Conservation (phyloP, 331 rosid species). For the Malus hybrid region DNA sequence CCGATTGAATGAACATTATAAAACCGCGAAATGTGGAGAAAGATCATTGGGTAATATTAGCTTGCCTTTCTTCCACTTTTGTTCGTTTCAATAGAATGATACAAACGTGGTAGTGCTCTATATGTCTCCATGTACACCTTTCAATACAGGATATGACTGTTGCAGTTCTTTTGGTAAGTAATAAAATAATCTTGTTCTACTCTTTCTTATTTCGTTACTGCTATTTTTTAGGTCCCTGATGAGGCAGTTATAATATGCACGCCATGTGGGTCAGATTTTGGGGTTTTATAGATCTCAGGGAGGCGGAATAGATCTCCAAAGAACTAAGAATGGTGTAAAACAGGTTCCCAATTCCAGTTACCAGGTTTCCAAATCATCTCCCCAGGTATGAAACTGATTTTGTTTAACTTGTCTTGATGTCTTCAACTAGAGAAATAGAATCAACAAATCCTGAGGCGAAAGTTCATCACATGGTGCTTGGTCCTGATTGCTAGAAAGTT, state of each 20-base stretch:
- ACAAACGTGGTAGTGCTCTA: neutral
- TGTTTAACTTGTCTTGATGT: too few species aligned
- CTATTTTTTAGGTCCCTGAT: constrained; percentile 43
- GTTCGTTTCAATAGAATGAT: neutral
- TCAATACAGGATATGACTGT: neutral
- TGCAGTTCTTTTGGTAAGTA: neutral
- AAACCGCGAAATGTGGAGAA: constrained; percentile 92
- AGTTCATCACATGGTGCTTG: too few species aligned
- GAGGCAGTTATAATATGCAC: constrained; percentile 58
- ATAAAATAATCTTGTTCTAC: neutral
- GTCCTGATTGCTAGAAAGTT: too few species aligned
- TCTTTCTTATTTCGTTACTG: neutral
- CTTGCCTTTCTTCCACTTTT: neutral
- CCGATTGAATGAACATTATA: constrained; percentile 80
- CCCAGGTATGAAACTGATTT: too few species aligned
- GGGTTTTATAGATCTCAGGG: constrained; percentile 20
- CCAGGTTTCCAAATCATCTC: too few species aligned
- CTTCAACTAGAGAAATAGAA: too few species aligned
- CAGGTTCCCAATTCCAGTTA: too few species aligned
- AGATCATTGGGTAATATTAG: constrained; percentile 78
- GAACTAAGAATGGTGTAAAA: too few species aligned
- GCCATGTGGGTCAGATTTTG: constrained; percentile 46
- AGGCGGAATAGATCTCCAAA: too few species aligned
- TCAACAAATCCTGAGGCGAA: too few species aligned
- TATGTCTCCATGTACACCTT: neutral